Evolutionary conservation across 2,329 filamentous ascomycete species (phyloP).

Genomic region (Colletotrichum zoysiae): DNA sequence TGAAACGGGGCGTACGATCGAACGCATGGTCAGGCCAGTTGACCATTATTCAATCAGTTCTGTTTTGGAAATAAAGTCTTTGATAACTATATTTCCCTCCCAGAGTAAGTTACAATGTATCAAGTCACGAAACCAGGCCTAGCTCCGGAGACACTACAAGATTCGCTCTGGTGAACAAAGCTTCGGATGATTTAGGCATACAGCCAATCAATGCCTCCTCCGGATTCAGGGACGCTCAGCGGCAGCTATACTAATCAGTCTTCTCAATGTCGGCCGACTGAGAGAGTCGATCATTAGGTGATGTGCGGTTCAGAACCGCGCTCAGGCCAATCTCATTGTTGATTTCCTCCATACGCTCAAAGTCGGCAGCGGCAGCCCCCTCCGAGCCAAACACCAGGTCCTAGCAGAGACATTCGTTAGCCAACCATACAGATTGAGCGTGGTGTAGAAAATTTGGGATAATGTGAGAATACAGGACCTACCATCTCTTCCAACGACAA

Average conservation of each 20-base stretch:
- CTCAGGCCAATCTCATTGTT: slow-evolving; percentile 76
- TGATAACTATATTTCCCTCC: not conserved
- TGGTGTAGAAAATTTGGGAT: too few relatives aligned
- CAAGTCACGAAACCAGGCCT: not conserved
- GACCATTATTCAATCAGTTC: slow-evolving; percentile 44
- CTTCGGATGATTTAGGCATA: not conserved
- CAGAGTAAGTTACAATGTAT: not conserved
- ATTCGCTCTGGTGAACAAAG: not conserved
- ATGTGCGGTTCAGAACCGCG: slow-evolving; percentile 40
- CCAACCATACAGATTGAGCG: not conserved
- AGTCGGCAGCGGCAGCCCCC: slow-evolving; percentile 75
- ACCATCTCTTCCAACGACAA: slow-evolving; percentile 75
- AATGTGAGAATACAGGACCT: slow-evolving; percentile 21
- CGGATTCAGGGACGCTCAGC: not conserved
- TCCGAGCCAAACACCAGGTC: slow-evolving; percentile 76
- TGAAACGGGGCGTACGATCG: too few relatives aligned
- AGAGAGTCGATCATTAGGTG: not conserved
- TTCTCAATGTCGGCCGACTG: slow-evolving; percentile 24
- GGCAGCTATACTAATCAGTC: slow-evolving; percentile 4
- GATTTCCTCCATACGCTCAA: slow-evolving; percentile 79
- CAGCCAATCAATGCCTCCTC: too few relatives aligned
- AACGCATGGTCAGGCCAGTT: too few relatives aligned
- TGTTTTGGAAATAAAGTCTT: not conserved
- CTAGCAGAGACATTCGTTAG: slow-evolving; percentile 47
- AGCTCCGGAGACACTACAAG: not conserved